Evolutionary conservation across 1,284 basidiomycete species (phyloP).

Genomic region (Lentinus polychrous): DNA sequence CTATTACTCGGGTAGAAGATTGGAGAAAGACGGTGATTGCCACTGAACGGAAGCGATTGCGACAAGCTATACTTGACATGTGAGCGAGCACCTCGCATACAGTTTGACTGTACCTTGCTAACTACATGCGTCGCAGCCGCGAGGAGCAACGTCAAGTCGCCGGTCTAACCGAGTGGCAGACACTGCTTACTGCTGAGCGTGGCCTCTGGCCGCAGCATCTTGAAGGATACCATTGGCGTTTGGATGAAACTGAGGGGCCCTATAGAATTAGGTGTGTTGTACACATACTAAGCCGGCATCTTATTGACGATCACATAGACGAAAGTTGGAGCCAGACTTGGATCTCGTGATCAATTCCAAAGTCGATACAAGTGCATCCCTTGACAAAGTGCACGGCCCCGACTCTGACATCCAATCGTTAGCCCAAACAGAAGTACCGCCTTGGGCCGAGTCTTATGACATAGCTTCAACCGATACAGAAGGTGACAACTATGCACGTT

Average conservation of each 20-base stretch:
- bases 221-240: constrained; percentile 52
- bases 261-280: constrained; percentile 63
- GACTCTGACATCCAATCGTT: constrained; percentile 55
- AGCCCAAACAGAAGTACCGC: constrained; percentile 59
- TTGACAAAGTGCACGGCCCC: constrained; percentile 52
- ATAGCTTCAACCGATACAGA: constrained; percentile 60
- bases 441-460: constrained; percentile 78
- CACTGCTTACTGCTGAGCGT: constrained; percentile 59
- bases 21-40: constrained; percentile 63
- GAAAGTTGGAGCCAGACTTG: constrained; percentile 62
- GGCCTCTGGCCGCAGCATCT: constrained; percentile 71
- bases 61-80: constrained; percentile 68
- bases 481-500: constrained; percentile 29
- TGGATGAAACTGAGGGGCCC: constrained; percentile 88
- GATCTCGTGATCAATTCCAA: constrained; percentile 45
- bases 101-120: not conserved
- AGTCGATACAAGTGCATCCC: constrained; percentile 38
- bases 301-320: constrained; percentile 33
- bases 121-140: constrained; percentile 35
- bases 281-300: no score
- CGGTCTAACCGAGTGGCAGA: constrained; percentile 50
- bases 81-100: constrained; percentile 26
- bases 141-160: constrained; percentile 67
- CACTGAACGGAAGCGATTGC: constrained; percentile 62
- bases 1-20: constrained; percentile 52